Percentiles rank a stretch among this genome's conserved stretches.
phyloP scores from a whole-genome alignment of 805 yeast species.

The Candida corydali region DNA sequence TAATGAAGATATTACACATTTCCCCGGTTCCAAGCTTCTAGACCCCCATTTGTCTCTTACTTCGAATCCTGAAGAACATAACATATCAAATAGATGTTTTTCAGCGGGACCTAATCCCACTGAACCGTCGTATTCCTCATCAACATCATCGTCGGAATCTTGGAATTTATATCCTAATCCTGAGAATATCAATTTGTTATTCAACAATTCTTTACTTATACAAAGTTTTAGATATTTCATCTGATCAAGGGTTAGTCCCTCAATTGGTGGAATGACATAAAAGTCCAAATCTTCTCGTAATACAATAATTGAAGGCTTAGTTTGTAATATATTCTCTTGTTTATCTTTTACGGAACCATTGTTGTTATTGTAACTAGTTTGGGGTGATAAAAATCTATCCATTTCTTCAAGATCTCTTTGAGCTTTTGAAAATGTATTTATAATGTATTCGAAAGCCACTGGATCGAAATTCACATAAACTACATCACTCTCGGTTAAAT shows the following conservation, averaged over 20 bases:
- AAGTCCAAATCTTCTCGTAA: constrained; percentile 91
- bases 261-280: constrained; percentile 78
- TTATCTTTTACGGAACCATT: constrained; percentile 1
- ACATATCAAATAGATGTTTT: constrained; percentile 90
- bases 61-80: constrained; percentile 81
- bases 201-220: constrained; percentile 64
- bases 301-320: constrained; percentile 87
- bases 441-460: constrained; percentile 77
- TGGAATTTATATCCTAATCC: constrained; percentile 63
- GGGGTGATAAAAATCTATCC: constrained; percentile 28
- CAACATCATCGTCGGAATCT: constrained; percentile 12
- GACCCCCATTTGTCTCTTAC: constrained; percentile 77
- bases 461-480: constrained; percentile 87
- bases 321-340: constrained; percentile 54
- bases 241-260: constrained; percentile 51
- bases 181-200: constrained; percentile 61
- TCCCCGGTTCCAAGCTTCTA: constrained; percentile 80
- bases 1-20: constrained; percentile 82
- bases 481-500: constrained; percentile 72
- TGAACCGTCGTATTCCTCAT: constrained; percentile 18
- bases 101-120: constrained; percentile 81
- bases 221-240: constrained; percentile 66
- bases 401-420: constrained; percentile 47
- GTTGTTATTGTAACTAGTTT: constrained; percentile 13
- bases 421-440: constrained; percentile 67